Evolutionary conservation across 306 rosid genomes (phyloP).

Genomic region (Sechiopsis laciniata): DNA sequence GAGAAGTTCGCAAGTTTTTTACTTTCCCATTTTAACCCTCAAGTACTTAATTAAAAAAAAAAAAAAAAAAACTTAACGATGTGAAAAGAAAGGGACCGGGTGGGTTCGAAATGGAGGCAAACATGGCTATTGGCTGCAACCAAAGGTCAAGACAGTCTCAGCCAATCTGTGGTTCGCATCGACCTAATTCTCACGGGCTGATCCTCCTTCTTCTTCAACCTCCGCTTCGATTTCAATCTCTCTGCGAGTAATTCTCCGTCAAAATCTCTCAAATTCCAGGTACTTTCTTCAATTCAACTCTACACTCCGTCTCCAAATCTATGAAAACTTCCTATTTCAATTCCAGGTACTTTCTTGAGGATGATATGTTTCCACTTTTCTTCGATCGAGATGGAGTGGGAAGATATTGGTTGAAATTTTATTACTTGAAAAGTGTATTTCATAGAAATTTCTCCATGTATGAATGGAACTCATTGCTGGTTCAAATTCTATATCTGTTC

Average conservation of each 20-base stretch:
- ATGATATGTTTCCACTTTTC: slow-evolving; percentile 1
- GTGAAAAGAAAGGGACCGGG: too few species aligned
- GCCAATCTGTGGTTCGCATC: not conserved
- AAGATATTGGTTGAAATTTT: not conserved
- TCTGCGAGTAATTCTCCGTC: not conserved
- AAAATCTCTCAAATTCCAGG: slow-evolving; percentile 6
- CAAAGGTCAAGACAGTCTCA: not conserved
- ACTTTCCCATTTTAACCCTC: too few species aligned
- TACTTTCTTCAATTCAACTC: not conserved
- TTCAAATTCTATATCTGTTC: not conserved
- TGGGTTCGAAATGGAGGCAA: too few species aligned
- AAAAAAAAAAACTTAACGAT: too few species aligned
- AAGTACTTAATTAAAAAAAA: too few species aligned
- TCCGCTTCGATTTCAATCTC: not conserved
- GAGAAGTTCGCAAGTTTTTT: too few species aligned
- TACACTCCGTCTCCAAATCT: not conserved
- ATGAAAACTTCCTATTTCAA: not conserved
- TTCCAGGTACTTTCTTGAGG: too few species aligned
- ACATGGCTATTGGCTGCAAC: too few species aligned
- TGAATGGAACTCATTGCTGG: not conserved
- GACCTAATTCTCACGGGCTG: not conserved
- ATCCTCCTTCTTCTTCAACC: not conserved
- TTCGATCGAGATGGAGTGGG: too few species aligned
- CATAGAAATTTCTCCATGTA: not conserved
- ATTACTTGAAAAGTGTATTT: too few species aligned